Percentiles rank a stretch among this genome's conserved stretches.
phyloP scores from a whole-genome alignment of 1,284 basidiomycete species.

The Trametes pubescens region DNA sequence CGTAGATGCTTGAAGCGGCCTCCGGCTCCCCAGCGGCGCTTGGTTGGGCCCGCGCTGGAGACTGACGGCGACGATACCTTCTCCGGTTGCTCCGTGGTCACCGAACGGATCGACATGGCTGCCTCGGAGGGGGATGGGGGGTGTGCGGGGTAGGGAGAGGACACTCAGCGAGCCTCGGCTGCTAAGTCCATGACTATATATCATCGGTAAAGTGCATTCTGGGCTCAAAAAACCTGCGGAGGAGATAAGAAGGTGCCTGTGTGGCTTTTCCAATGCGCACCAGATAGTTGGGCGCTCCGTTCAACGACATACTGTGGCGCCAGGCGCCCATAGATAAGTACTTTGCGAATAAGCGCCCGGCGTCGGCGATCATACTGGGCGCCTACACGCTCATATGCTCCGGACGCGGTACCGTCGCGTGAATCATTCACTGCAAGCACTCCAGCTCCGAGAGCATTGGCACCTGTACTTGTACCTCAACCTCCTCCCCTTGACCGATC shows the following conservation, averaged over 20 bases:
- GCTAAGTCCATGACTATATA: background rate
- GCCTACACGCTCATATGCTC: background rate
- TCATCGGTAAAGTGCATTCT: background rate
- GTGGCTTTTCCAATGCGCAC: background rate
- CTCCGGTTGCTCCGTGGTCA: constrained; percentile 40
- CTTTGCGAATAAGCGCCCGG: background rate
- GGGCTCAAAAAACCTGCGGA: constrained; percentile 3
- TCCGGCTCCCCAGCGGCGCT: constrained; percentile 21
- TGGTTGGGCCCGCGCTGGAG: background rate
- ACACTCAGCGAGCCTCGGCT: background rate
- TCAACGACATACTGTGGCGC: background rate
- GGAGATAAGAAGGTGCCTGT: constrained; percentile 8
- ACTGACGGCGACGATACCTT: constrained; percentile 29
- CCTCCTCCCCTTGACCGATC: background rate
- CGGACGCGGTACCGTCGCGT: constrained; percentile 7
- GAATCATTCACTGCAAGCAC: constrained; percentile 4
- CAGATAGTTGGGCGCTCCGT: background rate
- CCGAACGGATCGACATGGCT: constrained; percentile 42
- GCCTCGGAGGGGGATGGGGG: background rate
- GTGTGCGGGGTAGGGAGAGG: background rate
- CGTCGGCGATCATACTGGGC: constrained; percentile 1
- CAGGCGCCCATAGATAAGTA: constrained; percentile 14
- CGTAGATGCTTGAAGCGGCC: constrained; percentile 30
- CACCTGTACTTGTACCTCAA: background rate
- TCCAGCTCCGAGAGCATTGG: background rate